These are phyloP conservation scores for Fraxinus pennsylvanica DNA, from an alignment of 257 asterid genomes.

Conservation along the genomic window DNA sequence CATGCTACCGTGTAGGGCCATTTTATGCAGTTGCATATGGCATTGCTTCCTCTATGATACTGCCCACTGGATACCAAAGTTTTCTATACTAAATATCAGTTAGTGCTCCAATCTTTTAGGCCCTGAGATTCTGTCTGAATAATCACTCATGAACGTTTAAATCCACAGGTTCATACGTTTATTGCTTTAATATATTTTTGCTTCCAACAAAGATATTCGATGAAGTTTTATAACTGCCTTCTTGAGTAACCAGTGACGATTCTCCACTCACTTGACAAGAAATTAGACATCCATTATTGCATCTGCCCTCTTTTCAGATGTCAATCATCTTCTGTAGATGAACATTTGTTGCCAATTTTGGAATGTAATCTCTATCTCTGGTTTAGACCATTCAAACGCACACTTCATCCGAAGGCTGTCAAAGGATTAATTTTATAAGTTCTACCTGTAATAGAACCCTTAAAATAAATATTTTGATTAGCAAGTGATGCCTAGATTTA, in stretches of 20 bases:
- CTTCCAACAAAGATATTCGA: neutral
- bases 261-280: neutral
- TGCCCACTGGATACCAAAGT: constrained; percentile 1
- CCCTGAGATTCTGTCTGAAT: constrained; percentile 5
- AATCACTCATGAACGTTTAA: constrained; percentile 4
- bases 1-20: constrained; percentile 44
- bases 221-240: neutral
- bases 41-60: constrained; percentile 30
- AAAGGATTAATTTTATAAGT: neutral
- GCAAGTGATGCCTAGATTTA: neutral
- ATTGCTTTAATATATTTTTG: neutral
- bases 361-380: neutral
- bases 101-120: constrained; percentile 11
- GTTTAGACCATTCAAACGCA: neutral
- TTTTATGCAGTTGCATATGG: constrained; percentile 49
- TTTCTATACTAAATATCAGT: constrained; percentile 14
- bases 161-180: constrained; percentile 20
- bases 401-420: neutral
- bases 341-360: neutral
- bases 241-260: neutral
- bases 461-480: neutral
- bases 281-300: neutral
- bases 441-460: neutral
- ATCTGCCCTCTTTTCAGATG: neutral
- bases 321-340: neutral